Percentiles rank a stretch among this genome's conserved stretches.
phyloP scores from a whole-genome alignment of 2,329 filamentous ascomycete genomes.

The Epichloe amarillans region DNA sequence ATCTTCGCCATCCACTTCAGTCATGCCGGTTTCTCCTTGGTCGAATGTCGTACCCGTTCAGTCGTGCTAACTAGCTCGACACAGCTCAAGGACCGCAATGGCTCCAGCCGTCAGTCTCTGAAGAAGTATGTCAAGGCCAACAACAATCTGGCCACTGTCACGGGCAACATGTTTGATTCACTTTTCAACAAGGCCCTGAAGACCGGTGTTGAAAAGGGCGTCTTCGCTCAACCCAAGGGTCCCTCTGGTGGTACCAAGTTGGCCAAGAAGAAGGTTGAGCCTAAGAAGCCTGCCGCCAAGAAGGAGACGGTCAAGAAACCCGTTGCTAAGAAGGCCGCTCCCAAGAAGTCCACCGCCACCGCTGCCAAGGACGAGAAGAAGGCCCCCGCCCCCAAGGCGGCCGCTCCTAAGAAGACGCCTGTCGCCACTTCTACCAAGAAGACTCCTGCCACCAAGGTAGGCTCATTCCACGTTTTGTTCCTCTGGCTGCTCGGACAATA shows the following conservation, averaged over 20 bases:
- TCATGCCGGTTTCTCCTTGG: too few species aligned
- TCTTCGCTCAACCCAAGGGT: slow-evolving; percentile 84
- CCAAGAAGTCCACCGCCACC: slow-evolving; percentile 16
- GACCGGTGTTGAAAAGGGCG: slow-evolving; percentile 70
- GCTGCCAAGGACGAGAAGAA: slow-evolving; percentile 18
- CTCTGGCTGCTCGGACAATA: neutral
- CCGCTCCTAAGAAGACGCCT: slow-evolving; percentile 7
- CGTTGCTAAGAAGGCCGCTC: slow-evolving; percentile 17
- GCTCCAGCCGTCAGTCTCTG: slow-evolving; percentile 46
- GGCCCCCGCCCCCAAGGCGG: slow-evolving; percentile 20
- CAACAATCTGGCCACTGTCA: slow-evolving; percentile 31
- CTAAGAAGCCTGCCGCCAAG: slow-evolving; percentile 24
- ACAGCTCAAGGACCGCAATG: slow-evolving; percentile 50
- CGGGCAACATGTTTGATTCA: slow-evolving; percentile 47
- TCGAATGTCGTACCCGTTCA: neutral
- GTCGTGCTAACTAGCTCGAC: slow-evolving; percentile 23
- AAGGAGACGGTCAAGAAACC: slow-evolving; percentile 21
- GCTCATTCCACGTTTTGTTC: neutral
- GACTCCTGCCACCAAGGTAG: slow-evolving; percentile 10
- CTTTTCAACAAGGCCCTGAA: slow-evolving; percentile 81
- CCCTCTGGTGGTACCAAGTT: slow-evolving; percentile 87
- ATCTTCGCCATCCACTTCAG: neutral
- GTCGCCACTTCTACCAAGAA: neutral
- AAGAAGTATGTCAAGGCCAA: slow-evolving; percentile 49
- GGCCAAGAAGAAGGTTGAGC: slow-evolving; percentile 54